A percentile compares a stretch with the other conserved stretches of the same genome.
Evolutionary conservation across 2,329 filamentous ascomycete genomes (phyloP).

Genomic region (Periconia sp.): DNA sequence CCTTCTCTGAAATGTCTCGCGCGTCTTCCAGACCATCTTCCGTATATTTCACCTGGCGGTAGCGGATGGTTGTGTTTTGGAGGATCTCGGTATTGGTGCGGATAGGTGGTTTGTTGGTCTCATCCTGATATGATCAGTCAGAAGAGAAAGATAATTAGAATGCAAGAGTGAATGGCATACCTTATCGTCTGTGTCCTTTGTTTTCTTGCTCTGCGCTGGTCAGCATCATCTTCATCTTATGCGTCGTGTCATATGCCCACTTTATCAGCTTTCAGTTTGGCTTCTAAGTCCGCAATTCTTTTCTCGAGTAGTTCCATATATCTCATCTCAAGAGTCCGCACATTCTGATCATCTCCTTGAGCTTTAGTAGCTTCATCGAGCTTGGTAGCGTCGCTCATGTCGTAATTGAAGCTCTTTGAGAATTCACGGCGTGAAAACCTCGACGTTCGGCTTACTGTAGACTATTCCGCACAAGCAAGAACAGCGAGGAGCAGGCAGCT

Average conservation of each 20-base stretch:
- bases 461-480: too few species aligned
- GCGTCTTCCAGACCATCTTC: conserved; percentile 6
- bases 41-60: conserved; percentile 8
- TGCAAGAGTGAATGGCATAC: neutral
- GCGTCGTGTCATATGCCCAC: neutral
- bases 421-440: too few species aligned
- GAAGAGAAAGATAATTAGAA: neutral
- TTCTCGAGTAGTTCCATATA: conserved; percentile 18
- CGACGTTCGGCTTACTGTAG: too few species aligned
- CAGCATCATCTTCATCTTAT: too few species aligned
- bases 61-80: conserved; percentile 6
- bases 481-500: too few species aligned
- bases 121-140: too few species aligned
- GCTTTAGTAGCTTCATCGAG: neutral
- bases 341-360: too few species aligned
- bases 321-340: conserved; percentile 5
- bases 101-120: neutral
- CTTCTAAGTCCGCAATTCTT: conserved; percentile 11
- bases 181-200: conserved; percentile 3
- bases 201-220: neutral
- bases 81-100: neutral
- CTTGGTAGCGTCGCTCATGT: too few species aligned
- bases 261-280: neutral
- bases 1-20: conserved; percentile 8
- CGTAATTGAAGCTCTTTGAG: too few species aligned